These are phyloP conservation scores for Globisporangium megalacanthum DNA, from an alignment of 352 stramenopile genomes.

Conservation along the genomic window DNA sequence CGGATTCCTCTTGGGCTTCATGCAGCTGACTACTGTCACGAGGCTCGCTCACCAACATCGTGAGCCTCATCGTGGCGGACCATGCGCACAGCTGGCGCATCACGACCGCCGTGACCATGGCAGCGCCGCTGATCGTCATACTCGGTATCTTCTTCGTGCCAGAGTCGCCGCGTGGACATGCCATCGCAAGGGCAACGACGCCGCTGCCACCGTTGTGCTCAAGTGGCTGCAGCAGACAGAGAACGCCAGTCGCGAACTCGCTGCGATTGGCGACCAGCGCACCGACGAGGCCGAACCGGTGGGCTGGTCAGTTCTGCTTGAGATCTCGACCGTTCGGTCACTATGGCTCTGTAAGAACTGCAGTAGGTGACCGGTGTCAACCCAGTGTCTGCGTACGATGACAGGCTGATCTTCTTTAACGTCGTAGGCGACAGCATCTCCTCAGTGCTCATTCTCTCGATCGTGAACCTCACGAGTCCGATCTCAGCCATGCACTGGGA, in stretches of 20 bases:
- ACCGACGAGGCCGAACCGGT: slow-evolving; percentile 18
- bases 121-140: slow-evolving; percentile 27
- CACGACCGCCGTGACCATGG: slow-evolving; percentile 23
- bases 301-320: slow-evolving; percentile 30
- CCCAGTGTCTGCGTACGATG: slow-evolving; percentile 33
- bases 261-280: slow-evolving; percentile 42
- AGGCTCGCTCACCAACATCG: too few relatives aligned
- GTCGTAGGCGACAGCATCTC: slow-evolving; percentile 23
- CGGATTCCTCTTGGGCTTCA: too few relatives aligned
- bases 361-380: slow-evolving; percentile 42
- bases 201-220: slow-evolving; percentile 14
- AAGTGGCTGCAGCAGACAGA: slow-evolving; percentile 27
- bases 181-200: slow-evolving; percentile 27
- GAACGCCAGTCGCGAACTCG: slow-evolving; percentile 21
- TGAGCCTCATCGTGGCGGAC: slow-evolving; percentile 21
- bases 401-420: slow-evolving; percentile 28
- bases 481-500: slow-evolving; percentile 36
- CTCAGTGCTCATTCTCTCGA: slow-evolving; percentile 12
- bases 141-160: slow-evolving; percentile 31
- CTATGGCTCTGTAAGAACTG: slow-evolving; percentile 30
- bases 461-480: slow-evolving; percentile 28
- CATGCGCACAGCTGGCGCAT: slow-evolving; percentile 22
- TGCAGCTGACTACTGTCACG: too few relatives aligned
- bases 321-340: slow-evolving; percentile 13
- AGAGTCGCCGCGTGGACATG: slow-evolving; percentile 44